Base-by-base conservation (phyloP, 2,329 filamentous ascomycete genomes). In the Venturia asperata region DNA sequence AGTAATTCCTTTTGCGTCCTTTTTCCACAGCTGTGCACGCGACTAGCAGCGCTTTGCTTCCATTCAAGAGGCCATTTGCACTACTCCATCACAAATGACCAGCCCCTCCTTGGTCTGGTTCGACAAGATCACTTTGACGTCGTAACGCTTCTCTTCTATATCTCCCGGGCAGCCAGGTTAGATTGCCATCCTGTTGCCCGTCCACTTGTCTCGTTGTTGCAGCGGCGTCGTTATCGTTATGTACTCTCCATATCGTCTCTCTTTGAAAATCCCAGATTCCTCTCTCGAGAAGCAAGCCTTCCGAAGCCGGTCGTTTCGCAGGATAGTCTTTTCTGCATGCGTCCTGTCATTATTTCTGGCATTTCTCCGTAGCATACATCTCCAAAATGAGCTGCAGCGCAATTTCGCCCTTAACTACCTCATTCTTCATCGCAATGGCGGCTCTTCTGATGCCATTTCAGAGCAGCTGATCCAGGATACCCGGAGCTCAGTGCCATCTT, bases 221-320 rank as follows among this genome's bases (percentile, higher is more conserved):
- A 17, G 45, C 6, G 45, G 37, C 15, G 11, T 58, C 27, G 7
- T 11, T 30, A 17, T 55, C 49, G n/a, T 11, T 15, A 58, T 58
- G 52, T 37, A 58, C 27, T 58, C 13, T 58, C 30, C 52, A 19
- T 37, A 30, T n/a, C 52, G 52, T 37, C 39, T 43, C 9, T 27
- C 60, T 6, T 47, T 43, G 15, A 47, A 42, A 21, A 62, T 62
- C n/a, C 37, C 60, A 17, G 60, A 62, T 34, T 62, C 60, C 15
- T 37, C 60, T 9, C n/a, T 62, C 39, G 60, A 62, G 60, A 62
- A 47, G 60, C 60, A 62, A 24, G 60, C 60, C 24, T 47, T 62
- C 24, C 60, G 60, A 43, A 62, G 60, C 43, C 60, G 60, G n/a
- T 62, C 60, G 15, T 62, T 62, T 43, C 39, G 60, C 39, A 62